Evolutionary conservation across 192 early-diverging fungal species (phyloP), one percentile per base, ranked within the genome.

Genomic region (Coemansia aciculifera): DNA sequence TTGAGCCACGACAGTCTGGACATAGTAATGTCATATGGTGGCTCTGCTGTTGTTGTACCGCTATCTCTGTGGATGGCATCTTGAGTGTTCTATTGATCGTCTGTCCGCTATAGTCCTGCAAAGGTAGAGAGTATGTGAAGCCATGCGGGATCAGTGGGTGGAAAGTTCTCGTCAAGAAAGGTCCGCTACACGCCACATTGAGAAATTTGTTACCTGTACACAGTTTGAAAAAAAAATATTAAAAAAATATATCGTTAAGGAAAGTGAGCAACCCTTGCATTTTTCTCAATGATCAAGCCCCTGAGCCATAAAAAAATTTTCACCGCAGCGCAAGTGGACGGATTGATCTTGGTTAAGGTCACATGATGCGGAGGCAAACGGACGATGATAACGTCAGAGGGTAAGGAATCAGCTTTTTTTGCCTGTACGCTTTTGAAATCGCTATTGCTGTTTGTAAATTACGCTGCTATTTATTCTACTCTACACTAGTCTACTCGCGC

Each of bases 1-100:
- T 93, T 23, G 85, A 81, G 42, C 90, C 77, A 63, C 87, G 86
- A 75, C 95, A 99, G 77, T 94, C 88, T 39, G 84, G 81, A 80
- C 94, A 97, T 3, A 88, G 78, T 19, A 91, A 68, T 10, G 74
- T 63, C 12, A 67, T 43, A 11, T 61, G 67, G 31, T 40, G 61
- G 27, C 29, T 56, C 19, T 48, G 56, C 27, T 23, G 51, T 12
- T 56, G 68, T 27, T 44, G 71, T 43, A 38, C 13, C 15, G 66
- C 66, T 43, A 68, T 42, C 59, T 68, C 66, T 48, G 66, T 43
- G 11, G 66, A 59, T 42, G 66, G 38, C 66, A 68, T 68, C 40
- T 6, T 54, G 40, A 13, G 87, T 56, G 7, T 29, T 54, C 3
- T 54, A 54, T 31, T 17, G 54, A 7, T 32, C 54, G 54, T 34